Percentiles rank a stretch among this genome's conserved stretches.
These are phyloP conservation scores for Tausonia pullulans DNA, from an alignment of 1,284 basidiomycete species.

Conservation along the genomic window DNA sequence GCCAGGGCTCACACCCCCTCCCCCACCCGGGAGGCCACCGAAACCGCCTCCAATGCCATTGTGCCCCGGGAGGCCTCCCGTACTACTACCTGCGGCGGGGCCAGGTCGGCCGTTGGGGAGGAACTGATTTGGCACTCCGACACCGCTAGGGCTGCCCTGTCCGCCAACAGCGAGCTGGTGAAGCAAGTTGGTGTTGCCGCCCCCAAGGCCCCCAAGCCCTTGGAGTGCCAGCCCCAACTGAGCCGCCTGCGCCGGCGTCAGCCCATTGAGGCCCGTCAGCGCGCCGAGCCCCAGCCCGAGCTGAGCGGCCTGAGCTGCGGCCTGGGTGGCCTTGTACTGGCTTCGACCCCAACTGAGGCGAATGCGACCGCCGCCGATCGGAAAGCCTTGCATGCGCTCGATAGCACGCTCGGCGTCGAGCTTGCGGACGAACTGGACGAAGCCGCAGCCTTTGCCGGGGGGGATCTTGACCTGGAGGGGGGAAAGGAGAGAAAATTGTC, in stretches of 20 bases:
- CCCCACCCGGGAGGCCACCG: not conserved
- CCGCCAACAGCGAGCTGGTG: constrained; percentile 14
- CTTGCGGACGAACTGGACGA: constrained; percentile 87
- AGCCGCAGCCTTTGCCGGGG: constrained; percentile 87
- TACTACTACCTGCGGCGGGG: not conserved
- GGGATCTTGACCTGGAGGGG: constrained; percentile 73
- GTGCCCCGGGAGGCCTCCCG: not conserved
- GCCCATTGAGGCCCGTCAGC: constrained; percentile 12
- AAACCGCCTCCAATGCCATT: not conserved
- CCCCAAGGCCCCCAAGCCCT: constrained; percentile 12
- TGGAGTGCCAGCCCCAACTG: constrained; percentile 19
- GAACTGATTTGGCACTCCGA: not conserved
- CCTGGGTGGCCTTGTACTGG: constrained; percentile 79
- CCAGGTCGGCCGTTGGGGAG: not conserved
- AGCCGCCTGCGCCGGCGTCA: constrained; percentile 16
- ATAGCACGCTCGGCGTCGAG: constrained; percentile 84
- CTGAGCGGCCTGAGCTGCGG: constrained; percentile 47
- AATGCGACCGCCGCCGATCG: constrained; percentile 79
- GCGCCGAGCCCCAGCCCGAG: constrained; percentile 17
- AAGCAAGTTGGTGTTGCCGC: constrained; percentile 11
- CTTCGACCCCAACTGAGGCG: constrained; percentile 85
- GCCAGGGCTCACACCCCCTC: not conserved
- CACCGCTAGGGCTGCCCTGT: not conserved
- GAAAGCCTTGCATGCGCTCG: constrained; percentile 91
- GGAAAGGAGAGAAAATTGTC: not conserved